phyloP scores from a whole-genome alignment of 1,139 yeast genomes.

The Saccharomyces hybrid region DNA sequence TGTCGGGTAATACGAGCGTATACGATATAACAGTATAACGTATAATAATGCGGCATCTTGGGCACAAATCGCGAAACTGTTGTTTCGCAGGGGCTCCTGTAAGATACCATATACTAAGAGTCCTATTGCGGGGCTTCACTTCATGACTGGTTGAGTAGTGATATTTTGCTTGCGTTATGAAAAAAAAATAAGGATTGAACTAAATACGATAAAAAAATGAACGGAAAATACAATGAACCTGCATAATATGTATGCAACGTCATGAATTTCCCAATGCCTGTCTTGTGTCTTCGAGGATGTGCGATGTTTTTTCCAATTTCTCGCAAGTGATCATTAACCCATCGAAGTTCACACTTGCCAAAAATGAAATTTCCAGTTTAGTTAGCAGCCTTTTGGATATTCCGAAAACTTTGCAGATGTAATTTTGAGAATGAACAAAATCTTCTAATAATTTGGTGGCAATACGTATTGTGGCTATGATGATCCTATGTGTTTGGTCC shows the following conservation, averaged over 20 bases:
- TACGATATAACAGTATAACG: neutral
- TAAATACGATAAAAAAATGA: neutral
- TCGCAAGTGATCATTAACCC: constrained; percentile 10
- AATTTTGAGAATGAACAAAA: constrained; percentile 41
- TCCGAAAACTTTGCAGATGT: constrained; percentile 49
- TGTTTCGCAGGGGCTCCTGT: neutral
- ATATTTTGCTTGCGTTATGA: neutral
- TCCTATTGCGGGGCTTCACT: neutral
- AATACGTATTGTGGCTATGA: constrained; percentile 43
- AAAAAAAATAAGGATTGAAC: neutral
- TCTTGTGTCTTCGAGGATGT: constrained; percentile 11
- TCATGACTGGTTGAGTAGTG: neutral
- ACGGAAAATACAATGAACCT: neutral
- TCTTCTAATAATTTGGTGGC: constrained; percentile 49
- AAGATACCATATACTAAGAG: neutral
- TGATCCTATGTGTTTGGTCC: constrained; percentile 42
- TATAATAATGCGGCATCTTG: neutral
- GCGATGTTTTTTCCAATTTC: constrained; percentile 8
- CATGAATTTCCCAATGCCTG: neutral
- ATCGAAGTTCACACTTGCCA: constrained; percentile 29
- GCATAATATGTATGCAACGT: neutral
- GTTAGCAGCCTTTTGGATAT: constrained; percentile 39
- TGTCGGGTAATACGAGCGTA: neutral
- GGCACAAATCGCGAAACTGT: neutral
- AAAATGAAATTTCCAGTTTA: constrained; percentile 41